phyloP scores from a whole-genome alignment of 139 green algal species.

The Chlorella sp. region DNA sequence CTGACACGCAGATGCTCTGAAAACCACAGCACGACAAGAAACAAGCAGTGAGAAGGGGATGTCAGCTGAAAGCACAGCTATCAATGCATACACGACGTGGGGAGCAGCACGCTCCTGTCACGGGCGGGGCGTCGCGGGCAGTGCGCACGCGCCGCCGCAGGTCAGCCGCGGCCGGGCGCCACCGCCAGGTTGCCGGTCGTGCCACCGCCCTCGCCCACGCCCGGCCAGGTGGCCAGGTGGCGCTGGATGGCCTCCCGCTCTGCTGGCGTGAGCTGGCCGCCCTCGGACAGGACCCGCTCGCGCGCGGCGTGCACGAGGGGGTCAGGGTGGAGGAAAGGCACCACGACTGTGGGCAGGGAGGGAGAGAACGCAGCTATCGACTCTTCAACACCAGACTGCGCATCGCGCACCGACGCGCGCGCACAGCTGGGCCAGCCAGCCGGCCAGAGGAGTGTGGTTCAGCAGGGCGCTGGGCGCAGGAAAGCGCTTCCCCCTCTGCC shows the following conservation, averaged over 20 bases:
- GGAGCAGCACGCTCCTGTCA: too few species aligned
- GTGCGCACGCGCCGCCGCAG: too few species aligned
- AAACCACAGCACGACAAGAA: too few species aligned
- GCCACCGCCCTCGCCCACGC: background rate
- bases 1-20: too few species aligned
- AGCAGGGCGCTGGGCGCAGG: background rate
- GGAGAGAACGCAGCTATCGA: background rate
- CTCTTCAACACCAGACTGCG: background rate
- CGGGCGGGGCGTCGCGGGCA: too few species aligned
- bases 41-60: too few species aligned
- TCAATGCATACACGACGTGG: too few species aligned
- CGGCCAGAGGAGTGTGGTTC: constrained; percentile 7
- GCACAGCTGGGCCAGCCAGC: background rate
- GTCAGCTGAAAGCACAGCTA: too few species aligned
- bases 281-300: constrained; percentile 46
- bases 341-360: background rate
- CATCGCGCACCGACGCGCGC: background rate
- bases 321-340: background rate
- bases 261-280: constrained; percentile 36
- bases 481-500: background rate
- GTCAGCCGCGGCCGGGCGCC: too few species aligned
- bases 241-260: constrained; percentile 39
- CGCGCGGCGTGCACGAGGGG: constrained; percentile 13
- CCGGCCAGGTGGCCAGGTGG: background rate
- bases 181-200: constrained; percentile 22